Evolutionary conservation across 139 green algal genomes (phyloP).

Genomic region (Micractinium sp.): DNA sequence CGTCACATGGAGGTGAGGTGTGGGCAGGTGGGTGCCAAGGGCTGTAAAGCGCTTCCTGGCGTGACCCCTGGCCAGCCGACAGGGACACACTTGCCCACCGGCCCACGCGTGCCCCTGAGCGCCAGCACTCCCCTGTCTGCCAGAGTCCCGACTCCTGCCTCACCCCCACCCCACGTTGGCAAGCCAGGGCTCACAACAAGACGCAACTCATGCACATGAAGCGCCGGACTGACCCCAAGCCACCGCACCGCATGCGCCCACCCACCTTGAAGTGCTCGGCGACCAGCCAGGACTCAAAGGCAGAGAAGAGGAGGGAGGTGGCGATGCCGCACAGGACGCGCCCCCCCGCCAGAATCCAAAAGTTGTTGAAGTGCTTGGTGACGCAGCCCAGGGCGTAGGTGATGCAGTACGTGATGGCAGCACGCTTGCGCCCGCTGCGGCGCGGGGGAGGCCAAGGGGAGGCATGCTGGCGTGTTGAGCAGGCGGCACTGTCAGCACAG

Average conservation of each 20-base stretch:
- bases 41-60: no score
- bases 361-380: conserved; percentile 96
- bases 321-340: conserved; percentile 95
- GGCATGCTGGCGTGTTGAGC: neutral
- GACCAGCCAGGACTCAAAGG: conserved; percentile 92
- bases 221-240: neutral
- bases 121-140: no score
- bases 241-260: no score
- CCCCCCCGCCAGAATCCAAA: conserved; percentile 87
- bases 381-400: conserved; percentile 90
- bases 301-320: conserved; percentile 96
- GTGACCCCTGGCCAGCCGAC: no score
- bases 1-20: no score
- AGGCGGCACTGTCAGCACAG: no score
- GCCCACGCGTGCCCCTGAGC: no score
- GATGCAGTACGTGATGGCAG: conserved; percentile 86
- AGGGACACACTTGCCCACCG: no score
- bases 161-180: no score
- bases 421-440: conserved; percentile 88
- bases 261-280: conserved; percentile 65
- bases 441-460: neutral
- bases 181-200: neutral
- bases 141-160: no score
- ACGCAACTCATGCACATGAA: neutral
- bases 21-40: no score